Conservation (phyloP, 164 flowering plant species). For the Magnolia kwangsiensis region DNA sequence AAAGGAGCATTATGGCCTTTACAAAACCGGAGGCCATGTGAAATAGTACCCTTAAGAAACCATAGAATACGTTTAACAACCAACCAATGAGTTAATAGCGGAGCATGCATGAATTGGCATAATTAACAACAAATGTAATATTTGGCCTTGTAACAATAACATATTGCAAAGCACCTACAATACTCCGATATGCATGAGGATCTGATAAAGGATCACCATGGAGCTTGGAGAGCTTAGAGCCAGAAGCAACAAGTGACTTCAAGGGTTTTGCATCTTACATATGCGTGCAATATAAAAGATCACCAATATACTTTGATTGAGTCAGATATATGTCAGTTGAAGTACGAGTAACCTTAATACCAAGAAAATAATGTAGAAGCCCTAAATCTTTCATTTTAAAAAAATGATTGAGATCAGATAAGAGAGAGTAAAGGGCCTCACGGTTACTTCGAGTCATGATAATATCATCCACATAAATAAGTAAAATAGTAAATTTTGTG, state of each 20-base stretch:
- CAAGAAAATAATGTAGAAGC: not conserved
- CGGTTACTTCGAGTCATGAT: not conserved
- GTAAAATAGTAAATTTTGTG: not conserved
- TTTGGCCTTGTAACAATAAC: not conserved
- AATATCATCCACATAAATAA: not conserved
- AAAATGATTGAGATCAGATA: not conserved
- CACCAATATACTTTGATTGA: not conserved
- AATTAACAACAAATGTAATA: not conserved
- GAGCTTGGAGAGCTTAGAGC: not conserved
- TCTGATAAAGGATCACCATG: not conserved
- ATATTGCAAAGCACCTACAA: not conserved
- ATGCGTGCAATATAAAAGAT: not conserved
- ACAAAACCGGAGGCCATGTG: not conserved
- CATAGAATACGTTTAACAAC: not conserved
- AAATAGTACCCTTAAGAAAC: not conserved
- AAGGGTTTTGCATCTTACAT: slow-evolving; percentile 1
- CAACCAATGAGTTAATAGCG: not conserved
- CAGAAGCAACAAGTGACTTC: not conserved
- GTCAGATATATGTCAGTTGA: not conserved
- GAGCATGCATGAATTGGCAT: not conserved
- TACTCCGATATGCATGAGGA: not conserved
- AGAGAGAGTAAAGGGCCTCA: not conserved
- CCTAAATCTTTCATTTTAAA: slow-evolving; percentile 3
- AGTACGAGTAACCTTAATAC: not conserved
- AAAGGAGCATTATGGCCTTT: not conserved